Base-by-base conservation (phyloP, 2,329 filamentous ascomycete species). In the Pseudogymnoascus sp. region DNA sequence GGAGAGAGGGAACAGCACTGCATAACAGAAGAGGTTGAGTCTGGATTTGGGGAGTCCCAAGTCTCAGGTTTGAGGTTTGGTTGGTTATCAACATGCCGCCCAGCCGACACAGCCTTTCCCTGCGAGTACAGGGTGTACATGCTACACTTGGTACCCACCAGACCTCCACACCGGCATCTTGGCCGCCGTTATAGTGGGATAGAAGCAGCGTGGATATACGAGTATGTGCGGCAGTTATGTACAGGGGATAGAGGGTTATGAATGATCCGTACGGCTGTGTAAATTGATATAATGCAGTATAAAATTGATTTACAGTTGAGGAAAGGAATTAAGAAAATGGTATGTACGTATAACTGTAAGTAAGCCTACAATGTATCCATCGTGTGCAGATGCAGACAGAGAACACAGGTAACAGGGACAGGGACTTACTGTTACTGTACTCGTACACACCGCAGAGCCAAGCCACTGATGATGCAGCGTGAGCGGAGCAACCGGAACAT, bases 1-100 rank as follows among this genome's bases (percentile, higher is more conserved):
- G 26, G 26, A 33, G 30, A n/a, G 45, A 52, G 45, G 26, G 26
- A 52, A 13, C 45, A 30, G 45, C 15, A 19, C 45, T 30, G 26
- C 45, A 19, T 52, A 52, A 52, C 19, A 52, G 45, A 19, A 33
- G 45, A 52, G 45, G 45, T 52, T 52, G 26, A 52, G 15, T 52
- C 33, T 52, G n/a, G 45, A 7, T 52, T 52, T 52, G 45, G 45
- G 45, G 23, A 52, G 45, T 19, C 45, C 45, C n/a, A 33, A 52
- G 45, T 52, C 45, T 52, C 45, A 52, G 45, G 45, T 52, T 30
- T 52, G 45, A 52, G 26, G 45, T 52, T 52, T 52, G 45, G 45
- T 52, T 52, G 45, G 45, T 52, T 52, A 30, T 30, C 45, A 52
- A 30, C 26, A 30, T 12, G 13, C n/a, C 45, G 45, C 45, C 45